Percentiles rank a stretch among this genome's conserved stretches.
Conservation (phyloP, 371 early-diverging fungal species). For the Mucor piriformis region DNA sequence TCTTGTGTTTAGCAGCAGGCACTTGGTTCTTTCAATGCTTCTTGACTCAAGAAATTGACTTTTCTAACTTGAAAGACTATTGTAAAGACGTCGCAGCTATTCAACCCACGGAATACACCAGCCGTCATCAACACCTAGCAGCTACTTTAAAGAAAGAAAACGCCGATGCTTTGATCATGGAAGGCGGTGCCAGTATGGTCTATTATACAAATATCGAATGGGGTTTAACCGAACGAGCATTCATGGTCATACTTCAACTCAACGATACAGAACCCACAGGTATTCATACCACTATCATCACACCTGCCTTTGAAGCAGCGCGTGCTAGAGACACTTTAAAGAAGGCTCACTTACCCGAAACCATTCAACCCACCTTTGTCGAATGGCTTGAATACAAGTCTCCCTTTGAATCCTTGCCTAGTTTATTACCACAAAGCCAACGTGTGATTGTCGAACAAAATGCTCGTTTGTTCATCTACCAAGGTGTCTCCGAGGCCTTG, state of each 20-base stretch:
- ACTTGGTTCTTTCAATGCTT: conserved; percentile 24
- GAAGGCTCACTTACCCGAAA: conserved; percentile 33
- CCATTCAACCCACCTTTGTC: conserved; percentile 22
- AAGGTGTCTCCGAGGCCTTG: conserved; percentile 37
- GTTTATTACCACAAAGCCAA: conserved; percentile 25
- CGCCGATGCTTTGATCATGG: conserved; percentile 51
- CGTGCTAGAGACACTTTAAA: conserved; percentile 41
- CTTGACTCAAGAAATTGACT: background rate
- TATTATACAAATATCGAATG: conserved; percentile 59
- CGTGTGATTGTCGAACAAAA: conserved; percentile 49
- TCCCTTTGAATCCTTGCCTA: conserved; percentile 45
- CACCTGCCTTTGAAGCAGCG: conserved; percentile 61
- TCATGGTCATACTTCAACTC: conserved; percentile 46
- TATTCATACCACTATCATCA: conserved; percentile 46
- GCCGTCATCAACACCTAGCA: conserved; percentile 49
- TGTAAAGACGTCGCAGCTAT: conserved; percentile 47
- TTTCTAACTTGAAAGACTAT: conserved; percentile 13
- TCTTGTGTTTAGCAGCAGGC: conserved; percentile 21
- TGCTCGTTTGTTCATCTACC: conserved; percentile 52
- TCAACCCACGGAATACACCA: conserved; percentile 45
- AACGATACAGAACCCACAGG: conserved; percentile 32
- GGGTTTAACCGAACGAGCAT: conserved; percentile 58
- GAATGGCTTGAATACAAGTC: conserved; percentile 58
- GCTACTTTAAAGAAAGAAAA: conserved; percentile 32
- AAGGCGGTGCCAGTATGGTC: conserved; percentile 55